A percentile compares a stretch with the other conserved stretches of the same genome.
phyloP scores from a whole-genome alignment of 2,329 filamentous ascomycete species.

The Daldinia sp. region DNA sequence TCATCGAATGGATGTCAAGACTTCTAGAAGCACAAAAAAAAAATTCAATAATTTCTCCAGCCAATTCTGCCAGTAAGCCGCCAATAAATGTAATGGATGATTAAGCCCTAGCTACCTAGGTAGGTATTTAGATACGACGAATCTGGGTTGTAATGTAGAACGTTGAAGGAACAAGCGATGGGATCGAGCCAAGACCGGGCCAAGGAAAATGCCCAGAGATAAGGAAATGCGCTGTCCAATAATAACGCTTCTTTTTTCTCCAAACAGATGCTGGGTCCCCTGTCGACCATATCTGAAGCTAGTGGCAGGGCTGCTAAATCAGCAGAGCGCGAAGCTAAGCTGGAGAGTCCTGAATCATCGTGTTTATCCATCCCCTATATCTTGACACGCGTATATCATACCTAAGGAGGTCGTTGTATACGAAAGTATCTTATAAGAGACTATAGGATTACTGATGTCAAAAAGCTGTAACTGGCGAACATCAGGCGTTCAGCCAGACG shows the following conservation, averaged over 20 bases:
- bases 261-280: conserved; percentile 25
- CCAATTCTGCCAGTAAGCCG: conserved; percentile 3
- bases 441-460: not conserved
- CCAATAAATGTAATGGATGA: not conserved
- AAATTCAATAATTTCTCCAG: not conserved
- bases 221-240: conserved; percentile 40
- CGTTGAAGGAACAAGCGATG: conserved; percentile 29
- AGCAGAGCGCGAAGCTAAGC: conserved; percentile 22
- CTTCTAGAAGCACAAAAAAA: conserved; percentile 2
- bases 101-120: not conserved
- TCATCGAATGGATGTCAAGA: not conserved
- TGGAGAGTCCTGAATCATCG: not conserved
- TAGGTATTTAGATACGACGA: not conserved
- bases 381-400: not conserved
- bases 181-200: conserved; percentile 36
- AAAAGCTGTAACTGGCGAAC: not conserved
- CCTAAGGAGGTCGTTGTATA: not conserved
- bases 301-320: conserved; percentile 35
- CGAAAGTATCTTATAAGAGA: not conserved
- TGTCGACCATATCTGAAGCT: conserved; percentile 36
- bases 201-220: conserved; percentile 42
- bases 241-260: conserved; percentile 5
- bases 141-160: conserved; percentile 2
- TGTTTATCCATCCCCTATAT: not conserved
- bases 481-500: not conserved